These are phyloP conservation scores for Ophiosphaerella narmari DNA, from an alignment of 2,329 filamentous ascomycete genomes.

Conservation along the genomic window DNA sequence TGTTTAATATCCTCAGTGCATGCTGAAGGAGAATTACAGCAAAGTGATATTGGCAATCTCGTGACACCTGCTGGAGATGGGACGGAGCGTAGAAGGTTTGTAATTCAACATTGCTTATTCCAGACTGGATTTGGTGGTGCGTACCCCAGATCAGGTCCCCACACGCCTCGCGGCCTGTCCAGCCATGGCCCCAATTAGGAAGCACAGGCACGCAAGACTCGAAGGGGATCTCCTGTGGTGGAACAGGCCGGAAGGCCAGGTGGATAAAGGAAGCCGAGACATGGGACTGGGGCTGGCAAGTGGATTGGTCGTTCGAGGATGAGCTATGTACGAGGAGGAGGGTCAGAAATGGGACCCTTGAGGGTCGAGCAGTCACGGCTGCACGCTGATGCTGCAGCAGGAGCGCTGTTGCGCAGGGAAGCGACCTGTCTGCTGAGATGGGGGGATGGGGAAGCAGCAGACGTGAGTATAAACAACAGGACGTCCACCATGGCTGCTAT, in stretches of 20 bases:
- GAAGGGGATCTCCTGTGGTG: conserved; percentile 19
- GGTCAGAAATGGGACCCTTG: conserved; percentile 10
- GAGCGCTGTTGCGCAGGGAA: too few relatives aligned
- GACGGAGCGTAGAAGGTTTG: conserved; percentile 6
- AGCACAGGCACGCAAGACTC: background rate
- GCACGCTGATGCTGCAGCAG: background rate
- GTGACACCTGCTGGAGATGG: background rate
- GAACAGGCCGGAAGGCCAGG: conserved; percentile 15
- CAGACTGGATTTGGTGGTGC: conserved; percentile 6
- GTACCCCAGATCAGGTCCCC: conserved; percentile 30
- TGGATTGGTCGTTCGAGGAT: conserved; percentile 18
- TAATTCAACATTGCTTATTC: conserved; percentile 16
- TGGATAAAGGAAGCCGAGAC: conserved; percentile 5
- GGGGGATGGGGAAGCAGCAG: conserved; percentile 2
- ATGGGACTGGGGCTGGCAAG: too few relatives aligned
- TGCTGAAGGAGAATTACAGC: conserved; percentile 1
- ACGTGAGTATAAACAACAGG: too few relatives aligned
- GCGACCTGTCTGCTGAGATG: conserved; percentile 1
- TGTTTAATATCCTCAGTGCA: background rate
- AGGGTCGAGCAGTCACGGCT: conserved; percentile 2
- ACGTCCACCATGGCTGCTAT: too few relatives aligned
- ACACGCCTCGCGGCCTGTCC: conserved; percentile 15
- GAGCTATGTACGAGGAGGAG: conserved; percentile 9
- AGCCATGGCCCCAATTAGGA: too few relatives aligned
- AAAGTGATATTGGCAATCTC: conserved; percentile 22